Evolutionary conservation across 352 stramenopile genomes (phyloP).

Genomic region (Pythium oligandrum): DNA sequence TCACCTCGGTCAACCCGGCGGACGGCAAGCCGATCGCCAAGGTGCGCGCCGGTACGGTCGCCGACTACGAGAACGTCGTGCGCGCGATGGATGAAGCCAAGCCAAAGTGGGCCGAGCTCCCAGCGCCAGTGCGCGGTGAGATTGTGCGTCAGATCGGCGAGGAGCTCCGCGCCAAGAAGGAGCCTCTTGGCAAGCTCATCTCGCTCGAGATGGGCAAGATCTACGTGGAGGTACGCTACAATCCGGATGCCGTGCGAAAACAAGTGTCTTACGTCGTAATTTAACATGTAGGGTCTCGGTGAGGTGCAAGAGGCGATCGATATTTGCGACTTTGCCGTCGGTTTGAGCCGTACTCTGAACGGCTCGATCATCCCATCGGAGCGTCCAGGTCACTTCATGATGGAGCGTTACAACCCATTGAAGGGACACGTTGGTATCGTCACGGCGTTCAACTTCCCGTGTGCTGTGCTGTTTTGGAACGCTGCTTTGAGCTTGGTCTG

Average conservation of each 20-base stretch:
- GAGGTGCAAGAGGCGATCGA: slow-evolving; percentile 93
- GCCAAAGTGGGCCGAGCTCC: slow-evolving; percentile 76
- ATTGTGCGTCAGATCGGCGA: slow-evolving; percentile 91
- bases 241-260: no score
- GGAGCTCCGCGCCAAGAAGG: slow-evolving; percentile 84
- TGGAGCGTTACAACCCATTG: slow-evolving; percentile 92
- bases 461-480: slow-evolving; percentile 90
- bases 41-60: slow-evolving; percentile 71
- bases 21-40: slow-evolving; percentile 82
- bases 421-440: slow-evolving; percentile 92
- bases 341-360: slow-evolving; percentile 85
- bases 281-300: slow-evolving; percentile 60
- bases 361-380: slow-evolving; percentile 89
- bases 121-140: slow-evolving; percentile 85
- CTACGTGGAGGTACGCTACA: slow-evolving; percentile 59
- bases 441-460: slow-evolving; percentile 93
- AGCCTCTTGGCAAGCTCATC: slow-evolving; percentile 88
- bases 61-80: slow-evolving; percentile 84
- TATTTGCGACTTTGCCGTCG: slow-evolving; percentile 93
- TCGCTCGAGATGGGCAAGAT: slow-evolving; percentile 94
- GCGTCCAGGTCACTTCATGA: slow-evolving; percentile 90
- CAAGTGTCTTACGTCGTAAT: no score
- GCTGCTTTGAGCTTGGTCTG: slow-evolving; percentile 85
- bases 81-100: slow-evolving; percentile 82
- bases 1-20: slow-evolving; percentile 81